These are phyloP conservation scores for Macrophomina pseudophaseolina DNA, from an alignment of 2,329 filamentous ascomycete species.

Conservation along the genomic window DNA sequence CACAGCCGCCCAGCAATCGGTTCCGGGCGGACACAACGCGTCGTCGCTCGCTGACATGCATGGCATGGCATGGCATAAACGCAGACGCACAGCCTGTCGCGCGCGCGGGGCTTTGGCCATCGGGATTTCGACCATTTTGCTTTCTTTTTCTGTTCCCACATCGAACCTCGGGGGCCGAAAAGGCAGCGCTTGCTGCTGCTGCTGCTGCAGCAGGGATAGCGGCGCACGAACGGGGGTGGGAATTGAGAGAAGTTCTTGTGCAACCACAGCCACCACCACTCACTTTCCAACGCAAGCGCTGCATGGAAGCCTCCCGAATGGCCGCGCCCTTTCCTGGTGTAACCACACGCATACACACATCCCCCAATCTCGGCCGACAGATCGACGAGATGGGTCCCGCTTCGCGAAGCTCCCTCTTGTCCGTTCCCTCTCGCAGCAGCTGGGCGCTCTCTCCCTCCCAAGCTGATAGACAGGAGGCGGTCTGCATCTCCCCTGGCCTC, in stretches of 20 bases:
- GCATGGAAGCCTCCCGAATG: conserved; percentile 13
- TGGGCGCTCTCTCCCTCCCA: too few relatives aligned
- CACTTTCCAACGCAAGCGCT: neutral
- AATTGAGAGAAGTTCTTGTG: too few relatives aligned
- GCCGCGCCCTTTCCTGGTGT: conserved; percentile 1
- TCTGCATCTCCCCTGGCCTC: too few relatives aligned
- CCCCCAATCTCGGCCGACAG: neutral
- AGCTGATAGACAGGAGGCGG: too few relatives aligned
- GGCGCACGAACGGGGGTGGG: too few relatives aligned
- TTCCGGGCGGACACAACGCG: too few relatives aligned
- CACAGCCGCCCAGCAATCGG: too few relatives aligned
- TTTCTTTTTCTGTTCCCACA: neutral
- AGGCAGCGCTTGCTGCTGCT: too few relatives aligned
- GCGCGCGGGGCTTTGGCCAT: neutral
- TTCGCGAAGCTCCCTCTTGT: too few relatives aligned
- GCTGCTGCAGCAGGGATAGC: too few relatives aligned
- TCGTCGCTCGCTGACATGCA: conserved; percentile 1
- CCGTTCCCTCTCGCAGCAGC: too few relatives aligned
- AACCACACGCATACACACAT: neutral
- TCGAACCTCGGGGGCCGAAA: neutral
- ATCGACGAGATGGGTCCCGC: neutral
- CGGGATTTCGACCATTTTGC: neutral
- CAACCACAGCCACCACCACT: neutral
- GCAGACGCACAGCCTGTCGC: neutral
- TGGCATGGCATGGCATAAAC: neutral